phyloP scores from a whole-genome alignment of 352 stramenopile genomes.

The Phytophthora meadii region DNA sequence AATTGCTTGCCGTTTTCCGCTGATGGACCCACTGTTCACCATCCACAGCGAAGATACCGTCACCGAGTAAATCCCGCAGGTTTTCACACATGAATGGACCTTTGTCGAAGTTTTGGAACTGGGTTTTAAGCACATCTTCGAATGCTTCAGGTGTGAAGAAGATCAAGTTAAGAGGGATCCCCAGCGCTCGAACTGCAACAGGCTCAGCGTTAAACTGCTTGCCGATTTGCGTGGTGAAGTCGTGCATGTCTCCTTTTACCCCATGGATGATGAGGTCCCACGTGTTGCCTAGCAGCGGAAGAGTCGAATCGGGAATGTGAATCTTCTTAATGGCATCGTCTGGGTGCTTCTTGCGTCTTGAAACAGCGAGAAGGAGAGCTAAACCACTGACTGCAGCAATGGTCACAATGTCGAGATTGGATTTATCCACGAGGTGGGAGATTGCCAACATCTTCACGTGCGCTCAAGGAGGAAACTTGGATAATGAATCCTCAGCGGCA shows the following conservation, averaged over 20 bases:
- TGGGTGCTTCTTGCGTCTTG: conserved; percentile 10
- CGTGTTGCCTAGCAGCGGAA: conserved; percentile 49
- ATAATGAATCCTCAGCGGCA: conserved; percentile 3
- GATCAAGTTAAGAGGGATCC: conserved; percentile 36
- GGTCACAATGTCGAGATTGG: background rate
- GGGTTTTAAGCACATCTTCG: conserved; percentile 58
- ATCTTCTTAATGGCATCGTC: conserved; percentile 1
- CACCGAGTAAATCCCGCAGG: conserved; percentile 57
- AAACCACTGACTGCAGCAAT: conserved; percentile 4
- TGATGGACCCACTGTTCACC: conserved; percentile 67
- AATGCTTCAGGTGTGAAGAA: conserved; percentile 47
- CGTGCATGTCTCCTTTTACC: conserved; percentile 36
- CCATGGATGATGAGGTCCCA: conserved; percentile 32
- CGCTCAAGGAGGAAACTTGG: conserved; percentile 6
- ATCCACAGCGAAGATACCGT: conserved; percentile 76
- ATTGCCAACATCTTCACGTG: conserved; percentile 27
- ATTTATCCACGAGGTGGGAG: conserved; percentile 14
- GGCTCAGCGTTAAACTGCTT: conserved; percentile 39
- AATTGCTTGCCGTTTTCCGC: conserved; percentile 82
- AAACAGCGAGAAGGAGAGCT: background rate
- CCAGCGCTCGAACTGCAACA: conserved; percentile 35
- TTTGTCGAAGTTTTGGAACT: conserved; percentile 80
- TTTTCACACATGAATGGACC: conserved; percentile 42
- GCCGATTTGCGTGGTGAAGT: conserved; percentile 33
- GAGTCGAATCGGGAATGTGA: conserved; percentile 28